phyloP scores from a whole-genome alignment of 352 stramenopile genomes.

The Phytophthora macrochlamydospora region DNA sequence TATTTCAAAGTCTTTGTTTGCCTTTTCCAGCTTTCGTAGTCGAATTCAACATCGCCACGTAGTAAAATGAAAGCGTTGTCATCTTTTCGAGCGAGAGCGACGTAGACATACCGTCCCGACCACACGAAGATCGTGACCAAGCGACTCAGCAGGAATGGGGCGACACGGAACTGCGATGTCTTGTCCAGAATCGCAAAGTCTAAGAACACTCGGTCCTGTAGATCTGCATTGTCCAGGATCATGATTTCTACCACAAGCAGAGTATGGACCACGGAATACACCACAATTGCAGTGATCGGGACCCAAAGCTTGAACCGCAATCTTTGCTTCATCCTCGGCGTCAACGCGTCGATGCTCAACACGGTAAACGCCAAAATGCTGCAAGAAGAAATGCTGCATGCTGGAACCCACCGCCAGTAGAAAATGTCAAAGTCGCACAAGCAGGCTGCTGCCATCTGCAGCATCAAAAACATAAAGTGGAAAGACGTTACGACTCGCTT shows the following conservation, averaged over 20 bases:
- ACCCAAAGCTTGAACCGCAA: conserved; percentile 10
- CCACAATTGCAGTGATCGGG: neutral
- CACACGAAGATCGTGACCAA: conserved; percentile 9
- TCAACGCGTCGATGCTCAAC: conserved; percentile 5
- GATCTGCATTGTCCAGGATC: neutral
- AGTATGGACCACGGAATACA: neutral
- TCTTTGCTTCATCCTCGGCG: conserved; percentile 8
- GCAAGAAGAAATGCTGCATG: neutral
- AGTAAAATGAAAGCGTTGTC: conserved; percentile 8
- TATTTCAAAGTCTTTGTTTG: neutral
- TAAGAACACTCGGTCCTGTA: conserved; percentile 12
- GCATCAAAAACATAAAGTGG: conserved; percentile 7
- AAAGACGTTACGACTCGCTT: conserved; percentile 10
- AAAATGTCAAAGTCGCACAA: conserved; percentile 12
- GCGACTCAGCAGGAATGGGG: conserved; percentile 5
- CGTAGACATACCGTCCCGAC: neutral
- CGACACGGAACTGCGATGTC: conserved; percentile 6
- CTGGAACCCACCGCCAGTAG: conserved; percentile 6
- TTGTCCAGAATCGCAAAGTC: conserved; percentile 1
- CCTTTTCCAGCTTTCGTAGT: conserved; percentile 12
- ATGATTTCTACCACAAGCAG: conserved; percentile 1
- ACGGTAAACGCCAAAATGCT: neutral
- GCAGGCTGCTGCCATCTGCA: neutral
- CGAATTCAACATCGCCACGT: conserved; percentile 9
- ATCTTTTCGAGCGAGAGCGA: neutral